Percentiles rank a stretch among this genome's conserved stretches.
These are phyloP conservation scores for Gloeophyllum trabeum DNA, from an alignment of 768 basidiomycete genomes.

Conservation along the genomic window DNA sequence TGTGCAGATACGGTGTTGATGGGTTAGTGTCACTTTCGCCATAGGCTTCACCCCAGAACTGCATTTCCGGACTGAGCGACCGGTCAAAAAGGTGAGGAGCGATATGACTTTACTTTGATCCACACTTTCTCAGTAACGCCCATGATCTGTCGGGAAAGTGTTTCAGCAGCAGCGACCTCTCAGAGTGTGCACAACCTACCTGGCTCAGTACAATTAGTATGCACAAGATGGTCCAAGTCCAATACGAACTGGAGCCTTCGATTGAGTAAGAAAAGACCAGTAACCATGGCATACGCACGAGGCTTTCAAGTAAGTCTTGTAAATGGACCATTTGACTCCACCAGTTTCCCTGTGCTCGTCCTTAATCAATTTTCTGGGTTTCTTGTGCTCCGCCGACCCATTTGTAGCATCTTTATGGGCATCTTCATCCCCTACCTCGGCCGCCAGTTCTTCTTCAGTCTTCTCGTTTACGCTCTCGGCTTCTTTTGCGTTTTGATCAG, in stretches of 20 bases:
- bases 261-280: not conserved
- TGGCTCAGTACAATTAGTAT: conserved; percentile 33
- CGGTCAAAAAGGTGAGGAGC: not conserved
- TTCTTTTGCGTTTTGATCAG: conserved; percentile 35
- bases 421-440: conserved; percentile 14
- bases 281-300: conserved; percentile 36
- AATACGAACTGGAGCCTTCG: conserved; percentile 50
- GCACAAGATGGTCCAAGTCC: conserved; percentile 48
- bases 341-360: conserved; percentile 78
- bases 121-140: conserved; percentile 56
- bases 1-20: conserved; percentile 8
- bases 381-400: conserved; percentile 31
- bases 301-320: conserved; percentile 55
- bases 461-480: conserved; percentile 19
- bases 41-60: conserved; percentile 66
- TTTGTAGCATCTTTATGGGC: conserved; percentile 15
- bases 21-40: conserved; percentile 7
- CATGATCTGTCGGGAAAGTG: conserved; percentile 25
- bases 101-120: conserved; percentile 43
- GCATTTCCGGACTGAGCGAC: not conserved
- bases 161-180: not conserved
- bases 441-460: conserved; percentile 13
- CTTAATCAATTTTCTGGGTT: conserved; percentile 63
- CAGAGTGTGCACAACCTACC: conserved; percentile 4
- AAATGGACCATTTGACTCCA: conserved; percentile 67